A percentile compares a stretch with the other conserved stretches of the same genome.
phyloP scores from a whole-genome alignment of 257 asterid species.

The Scutellaria barbata region DNA sequence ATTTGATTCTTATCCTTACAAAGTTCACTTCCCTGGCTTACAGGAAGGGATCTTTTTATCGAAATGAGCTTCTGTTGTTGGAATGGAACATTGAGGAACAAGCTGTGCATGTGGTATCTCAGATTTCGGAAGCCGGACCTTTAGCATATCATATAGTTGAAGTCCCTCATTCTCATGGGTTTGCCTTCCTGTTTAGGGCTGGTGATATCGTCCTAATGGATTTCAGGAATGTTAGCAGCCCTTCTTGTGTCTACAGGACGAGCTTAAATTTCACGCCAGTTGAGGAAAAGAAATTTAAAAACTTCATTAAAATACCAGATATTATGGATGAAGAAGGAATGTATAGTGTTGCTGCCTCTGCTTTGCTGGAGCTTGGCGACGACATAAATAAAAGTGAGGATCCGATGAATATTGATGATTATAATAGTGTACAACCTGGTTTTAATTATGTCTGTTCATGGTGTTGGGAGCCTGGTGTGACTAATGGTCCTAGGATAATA shows the following conservation, averaged over 20 bases:
- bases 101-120: slow-evolving; percentile 62
- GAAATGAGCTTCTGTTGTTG: slow-evolving; percentile 79
- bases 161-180: slow-evolving; percentile 86
- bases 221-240: slow-evolving; percentile 68
- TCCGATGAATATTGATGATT: slow-evolving; percentile 88
- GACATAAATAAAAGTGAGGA: slow-evolving; percentile 80
- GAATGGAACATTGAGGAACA: slow-evolving; percentile 79
- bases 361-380: slow-evolving; percentile 92
- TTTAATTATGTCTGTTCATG: slow-evolving; percentile 83
- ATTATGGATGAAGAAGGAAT: slow-evolving; percentile 91
- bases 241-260: slow-evolving; percentile 65
- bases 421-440: slow-evolving; percentile 61
- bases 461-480: slow-evolving; percentile 86
- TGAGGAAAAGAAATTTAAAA: slow-evolving; percentile 69
- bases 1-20: slow-evolving; percentile 13
- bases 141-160: slow-evolving; percentile 83
- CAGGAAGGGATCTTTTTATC: slow-evolving; percentile 79
- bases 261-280: slow-evolving; percentile 68
- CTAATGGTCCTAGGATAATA: slow-evolving; percentile 65
- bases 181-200: slow-evolving; percentile 81
- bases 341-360: slow-evolving; percentile 93
- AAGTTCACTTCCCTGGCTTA: slow-evolving; percentile 34
- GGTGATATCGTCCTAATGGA: slow-evolving; percentile 93
- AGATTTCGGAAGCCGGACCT: slow-evolving; percentile 86
- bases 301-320: slow-evolving; percentile 68